Evolutionary conservation across 1,284 basidiomycete species (phyloP).

Genomic region (Malassezia globosa): DNA sequence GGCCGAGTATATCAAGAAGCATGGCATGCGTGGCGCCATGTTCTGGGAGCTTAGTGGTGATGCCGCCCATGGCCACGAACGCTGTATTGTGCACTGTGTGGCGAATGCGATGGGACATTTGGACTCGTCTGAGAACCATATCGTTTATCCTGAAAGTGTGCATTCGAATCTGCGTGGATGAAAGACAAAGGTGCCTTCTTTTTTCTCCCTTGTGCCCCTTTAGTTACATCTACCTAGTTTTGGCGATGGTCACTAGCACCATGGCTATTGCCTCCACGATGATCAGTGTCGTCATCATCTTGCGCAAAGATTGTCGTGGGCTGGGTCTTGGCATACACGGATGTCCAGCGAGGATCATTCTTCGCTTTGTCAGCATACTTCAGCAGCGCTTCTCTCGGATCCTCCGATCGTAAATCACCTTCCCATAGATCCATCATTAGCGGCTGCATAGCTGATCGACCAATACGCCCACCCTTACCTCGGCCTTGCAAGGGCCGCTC

Average conservation of each 20-base stretch:
- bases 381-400: conserved; percentile 91
- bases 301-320: conserved; percentile 27
- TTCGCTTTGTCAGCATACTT: conserved; percentile 72
- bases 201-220: neutral
- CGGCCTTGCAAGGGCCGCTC: conserved; percentile 67
- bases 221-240: neutral
- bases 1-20: conserved; percentile 61
- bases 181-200: neutral
- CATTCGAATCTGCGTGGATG: conserved; percentile 47
- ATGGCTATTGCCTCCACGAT: too few species aligned
- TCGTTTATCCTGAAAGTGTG: conserved; percentile 51
- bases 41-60: conserved; percentile 51
- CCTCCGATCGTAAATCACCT: conserved; percentile 32
- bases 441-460: conserved; percentile 85
- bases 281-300: conserved; percentile 3
- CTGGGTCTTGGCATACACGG: conserved; percentile 54
- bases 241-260: too few species aligned
- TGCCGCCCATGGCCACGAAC: conserved; percentile 18
- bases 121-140: conserved; percentile 59
- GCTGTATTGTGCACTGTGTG: conserved; percentile 22
- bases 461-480: conserved; percentile 82
- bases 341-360: conserved; percentile 67
- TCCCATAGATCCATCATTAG: conserved; percentile 77
- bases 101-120: conserved; percentile 26
- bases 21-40: conserved; percentile 68